Conservation (phyloP, 176 grass and related monocot genomes). For the Zea mays region DNA sequence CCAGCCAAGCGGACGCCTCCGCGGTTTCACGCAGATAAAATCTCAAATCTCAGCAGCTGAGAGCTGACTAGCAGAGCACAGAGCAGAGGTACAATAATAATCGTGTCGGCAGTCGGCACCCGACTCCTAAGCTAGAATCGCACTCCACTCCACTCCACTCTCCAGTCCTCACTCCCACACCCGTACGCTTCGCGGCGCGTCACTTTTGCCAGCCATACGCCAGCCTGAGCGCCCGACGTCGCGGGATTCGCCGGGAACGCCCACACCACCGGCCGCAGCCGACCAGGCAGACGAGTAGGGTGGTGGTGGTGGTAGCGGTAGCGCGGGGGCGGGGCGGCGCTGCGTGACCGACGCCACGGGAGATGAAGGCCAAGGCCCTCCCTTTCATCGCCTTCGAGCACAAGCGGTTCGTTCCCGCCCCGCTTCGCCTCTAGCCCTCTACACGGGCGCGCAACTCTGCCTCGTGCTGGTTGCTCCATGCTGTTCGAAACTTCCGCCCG, state of each 20-base stretch:
- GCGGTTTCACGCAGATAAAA: slow-evolving; percentile 32
- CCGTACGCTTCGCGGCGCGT: slow-evolving; percentile 30
- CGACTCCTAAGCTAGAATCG: slow-evolving; percentile 40
- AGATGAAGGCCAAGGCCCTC: slow-evolving; percentile 82
- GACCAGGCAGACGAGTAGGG: not conserved
- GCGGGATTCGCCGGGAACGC: not conserved
- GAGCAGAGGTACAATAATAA: slow-evolving; percentile 25
- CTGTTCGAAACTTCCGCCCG: slow-evolving; percentile 23
- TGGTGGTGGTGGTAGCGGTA: too few relatives aligned
- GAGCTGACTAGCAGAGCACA: not conserved
- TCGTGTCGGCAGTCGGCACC: slow-evolving; percentile 22
- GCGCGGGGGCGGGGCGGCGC: not conserved
- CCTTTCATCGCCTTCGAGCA: slow-evolving; percentile 82
- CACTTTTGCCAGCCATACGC: slow-evolving; percentile 26
- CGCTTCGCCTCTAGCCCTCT: not conserved
- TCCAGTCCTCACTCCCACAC: not conserved
- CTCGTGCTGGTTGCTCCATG: not conserved
- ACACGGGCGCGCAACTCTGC: slow-evolving; percentile 1
- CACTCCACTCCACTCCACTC: slow-evolving; percentile 34
- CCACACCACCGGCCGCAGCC: not conserved
- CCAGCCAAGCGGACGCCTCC: not conserved
- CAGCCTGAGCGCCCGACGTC: not conserved
- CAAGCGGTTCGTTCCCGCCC: slow-evolving; percentile 62
- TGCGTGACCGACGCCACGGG: slow-evolving; percentile 8
- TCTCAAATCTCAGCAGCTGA: slow-evolving; percentile 36